Evolutionary conservation across 1,284 basidiomycete genomes (phyloP).

Genomic region (Pascua sp.): DNA sequence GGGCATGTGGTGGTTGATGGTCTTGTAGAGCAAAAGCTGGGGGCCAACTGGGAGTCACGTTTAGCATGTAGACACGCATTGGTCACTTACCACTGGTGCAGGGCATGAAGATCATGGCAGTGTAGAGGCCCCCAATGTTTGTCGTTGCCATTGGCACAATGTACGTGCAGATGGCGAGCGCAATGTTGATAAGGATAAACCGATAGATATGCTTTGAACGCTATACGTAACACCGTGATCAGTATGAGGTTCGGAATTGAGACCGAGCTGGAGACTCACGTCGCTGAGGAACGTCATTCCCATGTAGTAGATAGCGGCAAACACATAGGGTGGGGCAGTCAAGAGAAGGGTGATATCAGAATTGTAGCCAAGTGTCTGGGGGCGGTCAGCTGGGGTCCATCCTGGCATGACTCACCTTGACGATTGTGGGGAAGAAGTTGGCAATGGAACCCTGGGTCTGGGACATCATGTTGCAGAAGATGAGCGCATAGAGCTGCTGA

Average conservation of each 20-base stretch:
- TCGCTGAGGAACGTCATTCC: neutral
- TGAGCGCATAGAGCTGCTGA: constrained; percentile 16
- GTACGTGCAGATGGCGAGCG: constrained; percentile 64
- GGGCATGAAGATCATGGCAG: constrained; percentile 36
- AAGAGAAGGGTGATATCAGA: constrained; percentile 44
- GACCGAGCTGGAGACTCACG: neutral
- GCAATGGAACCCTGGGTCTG: constrained; percentile 31
- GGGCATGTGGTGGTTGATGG: constrained; percentile 31
- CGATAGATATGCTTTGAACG: constrained; percentile 21
- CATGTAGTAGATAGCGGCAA: constrained; percentile 29
- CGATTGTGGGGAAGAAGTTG: constrained; percentile 42
- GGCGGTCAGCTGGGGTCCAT: too few relatives aligned
- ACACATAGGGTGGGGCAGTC: constrained; percentile 44
- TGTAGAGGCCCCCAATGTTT: constrained; percentile 40
- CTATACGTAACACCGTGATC: too few relatives aligned
- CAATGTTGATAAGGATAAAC: constrained; percentile 21
- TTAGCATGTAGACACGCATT: constrained; percentile 20
- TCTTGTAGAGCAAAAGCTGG: constrained; percentile 37
- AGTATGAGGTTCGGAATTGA: neutral
- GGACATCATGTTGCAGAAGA: constrained; percentile 20
- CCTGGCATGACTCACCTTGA: neutral
- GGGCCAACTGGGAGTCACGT: constrained; percentile 15
- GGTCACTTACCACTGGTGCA: constrained; percentile 8
- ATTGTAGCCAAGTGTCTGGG: constrained; percentile 36
- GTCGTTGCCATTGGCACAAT: constrained; percentile 59